These are phyloP conservation scores for Leonotis leonurus DNA, from an alignment of 257 asterid species.

Conservation along the genomic window DNA sequence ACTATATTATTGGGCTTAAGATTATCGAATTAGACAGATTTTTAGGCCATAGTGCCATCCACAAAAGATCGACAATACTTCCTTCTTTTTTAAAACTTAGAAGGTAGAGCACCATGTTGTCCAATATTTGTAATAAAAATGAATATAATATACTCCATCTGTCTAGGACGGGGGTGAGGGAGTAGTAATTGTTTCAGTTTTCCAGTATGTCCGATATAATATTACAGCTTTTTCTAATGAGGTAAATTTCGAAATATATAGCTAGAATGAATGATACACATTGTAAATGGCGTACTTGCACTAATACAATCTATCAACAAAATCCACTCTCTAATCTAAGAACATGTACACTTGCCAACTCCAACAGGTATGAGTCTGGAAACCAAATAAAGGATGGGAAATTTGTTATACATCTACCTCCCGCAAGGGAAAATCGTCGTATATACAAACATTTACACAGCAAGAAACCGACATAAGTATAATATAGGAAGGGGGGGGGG, in stretches of 20 bases:
- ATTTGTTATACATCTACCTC: constrained; percentile 20
- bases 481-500: constrained; percentile 3
- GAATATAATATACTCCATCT: too few relatives aligned
- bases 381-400: constrained; percentile 4
- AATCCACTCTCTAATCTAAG: neutral
- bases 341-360: neutral
- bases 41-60: neutral
- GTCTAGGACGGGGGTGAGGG: too few relatives aligned
- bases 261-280: neutral
- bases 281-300: neutral
- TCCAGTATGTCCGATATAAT: too few relatives aligned
- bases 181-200: too few relatives aligned
- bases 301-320: neutral
- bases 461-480: constrained; percentile 23
- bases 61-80: neutral
- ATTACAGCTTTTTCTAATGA: too few relatives aligned
- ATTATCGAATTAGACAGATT: neutral
- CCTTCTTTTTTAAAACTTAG: too few relatives aligned
- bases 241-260: too few relatives aligned
- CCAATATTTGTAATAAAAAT: too few relatives aligned
- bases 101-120: too few relatives aligned
- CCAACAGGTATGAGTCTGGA: neutral
- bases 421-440: constrained; percentile 11
- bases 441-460: constrained; percentile 39
- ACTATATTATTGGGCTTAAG: neutral